Base-by-base conservation (phyloP, 2,329 filamentous ascomycete genomes). In the Calonectria montana region DNA sequence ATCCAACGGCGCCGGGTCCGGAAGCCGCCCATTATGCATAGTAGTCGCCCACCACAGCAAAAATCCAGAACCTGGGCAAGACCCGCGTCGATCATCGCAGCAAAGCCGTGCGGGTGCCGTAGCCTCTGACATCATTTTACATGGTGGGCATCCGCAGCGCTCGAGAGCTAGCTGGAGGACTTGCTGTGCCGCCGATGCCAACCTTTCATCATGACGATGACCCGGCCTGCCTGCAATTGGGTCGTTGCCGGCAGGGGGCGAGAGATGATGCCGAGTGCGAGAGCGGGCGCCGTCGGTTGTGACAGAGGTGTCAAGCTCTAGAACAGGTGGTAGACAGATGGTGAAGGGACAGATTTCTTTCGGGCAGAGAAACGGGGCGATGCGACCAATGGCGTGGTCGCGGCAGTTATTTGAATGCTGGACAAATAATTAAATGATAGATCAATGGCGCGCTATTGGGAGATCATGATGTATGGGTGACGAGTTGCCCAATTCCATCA, bases 121-220 rank as follows among this genome's bases (percentile, higher is more conserved):
- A 45, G 41, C 48, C 35, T 65, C 67, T 77, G 73, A 75, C 74
- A 77, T 77, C 65, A 67, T 62, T 68, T 63, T 68, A 63, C 65
- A 63, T 68, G 55, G 45, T 18, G 53, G 62, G 53, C 53, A 59
- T 45, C 37, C 18, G 57, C 57, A 18, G 57, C 18, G 37, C 27
- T 62, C 57, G 35, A 43, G 13, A 62, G 5, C 57, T 15, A 62
- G 27, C 37, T 62, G 16, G 57, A 29, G 57, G 4, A 29, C 57
- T 62, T 45, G 39, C 57, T 45, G 37, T 15, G 57, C 39, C 57
- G 57, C 39, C 27, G 43, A 62, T 62, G n/a, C 37, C 25, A 45
- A 18, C 37, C 39, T 31, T 31, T 41, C 35, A 62, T 62, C 57
- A 62, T 62, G 37, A 45, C 57, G 57, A 59, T 45, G 57, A 37